Base-by-base conservation (phyloP, 2,329 filamentous ascomycete species). In the Penicillium aurantiogriseum region DNA sequence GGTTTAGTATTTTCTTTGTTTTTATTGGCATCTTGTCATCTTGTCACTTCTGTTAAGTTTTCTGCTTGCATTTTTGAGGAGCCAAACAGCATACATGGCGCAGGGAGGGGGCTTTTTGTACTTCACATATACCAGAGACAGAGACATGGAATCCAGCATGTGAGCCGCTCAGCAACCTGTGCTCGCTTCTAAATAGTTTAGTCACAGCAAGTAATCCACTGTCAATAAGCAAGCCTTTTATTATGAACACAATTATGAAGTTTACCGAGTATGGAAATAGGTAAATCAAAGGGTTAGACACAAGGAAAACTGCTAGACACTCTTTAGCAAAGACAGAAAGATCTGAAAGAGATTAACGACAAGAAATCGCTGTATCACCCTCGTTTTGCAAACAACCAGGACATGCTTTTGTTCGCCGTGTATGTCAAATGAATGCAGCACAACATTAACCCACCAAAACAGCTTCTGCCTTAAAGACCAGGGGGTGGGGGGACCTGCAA, bases 401-500 rank as follows among this genome's bases (percentile, higher is more conserved):
- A 40, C 40, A 43, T 55, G 54, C 52, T 55, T 62, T 53, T 60
- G 44, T 48, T 50, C 23, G 33, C 49, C 43, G 29, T 53, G 5
- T 15, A 15, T 27, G 15, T 44, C 21, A 33, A 46, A 23, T 29
- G 15, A 31, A 11, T 17, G 35, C 21, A 21, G 19, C 31, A n/a
- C 39, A 21, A 48, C 17, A 35, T 45, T 9, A 27, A 36, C 39
- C 42, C 17, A 36, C 52, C 43, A 51, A 23, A n/a, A 29, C 38
- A 33, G 39, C 9, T 27, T 35, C 23, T 40, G 13, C 25, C 38
- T 55, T 68, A 81, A 66, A 82, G 74, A 23, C 80, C 81, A 42
- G 81, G 81, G 29, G 80, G 80, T 29, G 80, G 80, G 39, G 80
- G 80, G 27, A 82, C 79, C 79, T 81, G 45, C 43, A 58, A 42